phyloP scores from a whole-genome alignment of 2,329 filamentous ascomycete species.

The Cadophora gregata region DNA sequence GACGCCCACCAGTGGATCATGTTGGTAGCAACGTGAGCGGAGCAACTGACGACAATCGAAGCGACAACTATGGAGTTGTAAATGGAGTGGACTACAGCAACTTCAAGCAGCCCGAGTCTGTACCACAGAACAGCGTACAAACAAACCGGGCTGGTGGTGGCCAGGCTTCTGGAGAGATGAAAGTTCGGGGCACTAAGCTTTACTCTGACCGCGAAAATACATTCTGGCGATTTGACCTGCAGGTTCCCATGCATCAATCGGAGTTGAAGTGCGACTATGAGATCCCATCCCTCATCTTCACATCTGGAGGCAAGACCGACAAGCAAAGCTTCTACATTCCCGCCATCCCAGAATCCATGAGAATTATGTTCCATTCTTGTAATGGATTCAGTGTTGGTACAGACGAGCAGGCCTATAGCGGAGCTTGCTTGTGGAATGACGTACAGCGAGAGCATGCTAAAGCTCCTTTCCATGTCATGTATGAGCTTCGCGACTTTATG shows the following conservation, averaged over 20 bases:
- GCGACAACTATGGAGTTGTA: conserved; percentile 39
- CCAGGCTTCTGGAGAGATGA: conserved; percentile 34
- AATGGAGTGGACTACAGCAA: conserved; percentile 44
- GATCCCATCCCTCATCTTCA: conserved; percentile 69
- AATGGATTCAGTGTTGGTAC: conserved; percentile 94
- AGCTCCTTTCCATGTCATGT: conserved; percentile 89
- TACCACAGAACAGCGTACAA: background rate
- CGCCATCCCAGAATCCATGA: conserved; percentile 84
- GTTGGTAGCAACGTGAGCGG: conserved; percentile 28
- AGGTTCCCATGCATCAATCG: conserved; percentile 71
- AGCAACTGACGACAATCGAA: conserved; percentile 22
- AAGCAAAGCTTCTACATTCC: conserved; percentile 85
- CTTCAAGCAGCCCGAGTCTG: conserved; percentile 28
- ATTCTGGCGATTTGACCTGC: conserved; percentile 91
- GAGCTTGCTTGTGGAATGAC: conserved; percentile 94
- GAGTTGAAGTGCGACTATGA: conserved; percentile 83
- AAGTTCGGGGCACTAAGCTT: conserved; percentile 63
- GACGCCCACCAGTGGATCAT: conserved; percentile 15
- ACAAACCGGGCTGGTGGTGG: conserved; percentile 7
- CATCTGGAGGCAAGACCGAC: conserved; percentile 59
- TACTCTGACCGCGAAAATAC: conserved; percentile 73
- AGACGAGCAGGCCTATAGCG: conserved; percentile 84
- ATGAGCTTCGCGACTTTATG: conserved; percentile 56
- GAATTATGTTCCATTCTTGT: conserved; percentile 98
- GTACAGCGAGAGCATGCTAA: conserved; percentile 82